Percentiles rank a stretch among this genome's conserved stretches.
Evolutionary conservation across 257 asterid species (phyloP).

Genomic region (Solanum pimpinellifolium): DNA sequence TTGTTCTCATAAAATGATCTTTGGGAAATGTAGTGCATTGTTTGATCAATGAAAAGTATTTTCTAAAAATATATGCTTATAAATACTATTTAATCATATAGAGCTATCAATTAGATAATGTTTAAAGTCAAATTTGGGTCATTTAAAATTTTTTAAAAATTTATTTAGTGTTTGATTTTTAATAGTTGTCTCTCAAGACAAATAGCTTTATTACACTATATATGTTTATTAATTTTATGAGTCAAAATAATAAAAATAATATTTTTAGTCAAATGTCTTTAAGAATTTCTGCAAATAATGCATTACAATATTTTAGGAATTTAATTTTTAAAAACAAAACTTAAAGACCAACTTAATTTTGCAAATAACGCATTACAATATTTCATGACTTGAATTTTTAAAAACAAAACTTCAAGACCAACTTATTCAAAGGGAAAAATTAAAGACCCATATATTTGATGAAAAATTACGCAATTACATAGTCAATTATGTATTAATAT

Average conservation of each 20-base stretch:
- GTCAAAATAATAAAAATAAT: too few species aligned
- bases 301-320: background rate
- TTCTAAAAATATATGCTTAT: background rate
- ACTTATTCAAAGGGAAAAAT: fast-evolving
- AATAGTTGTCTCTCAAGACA: background rate
- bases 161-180: background rate
- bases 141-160: too few species aligned
- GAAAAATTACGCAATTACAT: too few species aligned
- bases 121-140: background rate
- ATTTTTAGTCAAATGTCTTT: too few species aligned
- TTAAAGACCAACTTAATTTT: too few species aligned
- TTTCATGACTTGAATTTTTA: too few species aligned
- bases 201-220: too few species aligned
- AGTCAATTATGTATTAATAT: too few species aligned
- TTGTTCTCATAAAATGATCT: background rate
- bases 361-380: too few species aligned
- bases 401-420: too few species aligned
- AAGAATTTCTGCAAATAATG: fast-evolving
- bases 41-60: background rate
- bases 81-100: background rate
- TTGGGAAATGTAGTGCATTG: background rate
- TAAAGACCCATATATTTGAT: background rate
- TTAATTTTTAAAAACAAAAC: too few species aligned
- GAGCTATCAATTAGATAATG: background rate
- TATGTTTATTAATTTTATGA: too few species aligned